Base-by-base conservation (phyloP, 345 rosid genomes). In the Eucalyptus curtisii region DNA sequence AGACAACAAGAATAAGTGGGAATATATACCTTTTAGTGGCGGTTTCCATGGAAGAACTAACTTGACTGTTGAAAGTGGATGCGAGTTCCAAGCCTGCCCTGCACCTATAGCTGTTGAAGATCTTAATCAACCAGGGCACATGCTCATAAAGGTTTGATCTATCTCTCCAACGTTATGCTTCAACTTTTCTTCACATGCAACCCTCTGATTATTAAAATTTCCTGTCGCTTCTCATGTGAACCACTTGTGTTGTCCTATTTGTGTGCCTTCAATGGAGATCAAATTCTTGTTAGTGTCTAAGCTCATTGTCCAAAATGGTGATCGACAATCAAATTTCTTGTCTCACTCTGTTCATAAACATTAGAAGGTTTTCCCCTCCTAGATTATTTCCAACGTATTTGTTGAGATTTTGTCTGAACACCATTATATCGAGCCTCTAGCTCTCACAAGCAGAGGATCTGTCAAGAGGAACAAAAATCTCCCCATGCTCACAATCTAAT, bases 101-200 rank as follows among this genome's bases (percentile, higher is more conserved):
- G 84, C 47, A 76, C 84, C 84, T 76, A 95, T 95, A 15, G 88
- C 91, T 9, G 94, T 95, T 25, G 95, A 95, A 89, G 97, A 95
- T 92, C 95, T 95, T 88, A 66, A 91, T 40, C 66, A 87, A 86
- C 92, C 96, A 2, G 97, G 96, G 66, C 95, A 94, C 89, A 87
- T 95, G 92, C 94, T 94, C 84, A 94, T 95, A 9, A 95, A 95
- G 95, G 96, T 94, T 31, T 12, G 89, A 4, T 81, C 48, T 37
- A 17, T 59, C 14, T n/a, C 86, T 24, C 68, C 45, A 48, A 86
- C 16, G 40, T 42, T 40, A 40, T 40, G 84, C 47, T 40, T 42
- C 84, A 40, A 37, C 47, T 40, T 11, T 37, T 76, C 8, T 86
- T 53, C 10, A 86, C 47, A 52, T 52, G 87, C 31, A 31, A 50